A percentile compares a stretch with the other conserved stretches of the same genome.
phyloP scores from a whole-genome alignment of 1,284 basidiomycete genomes.

The Ceratobasidium sp. region DNA sequence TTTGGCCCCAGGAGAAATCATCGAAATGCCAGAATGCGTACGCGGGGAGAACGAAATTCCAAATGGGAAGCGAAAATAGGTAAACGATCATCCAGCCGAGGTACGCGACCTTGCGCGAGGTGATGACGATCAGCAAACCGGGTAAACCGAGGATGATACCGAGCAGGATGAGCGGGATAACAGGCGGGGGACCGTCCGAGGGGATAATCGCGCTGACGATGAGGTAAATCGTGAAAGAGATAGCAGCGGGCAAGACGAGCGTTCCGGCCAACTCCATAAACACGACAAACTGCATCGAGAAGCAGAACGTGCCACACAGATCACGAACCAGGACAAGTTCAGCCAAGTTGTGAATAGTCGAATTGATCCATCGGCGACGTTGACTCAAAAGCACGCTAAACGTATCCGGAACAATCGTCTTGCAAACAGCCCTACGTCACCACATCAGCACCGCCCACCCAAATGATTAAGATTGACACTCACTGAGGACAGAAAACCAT shows the following conservation, averaged over 20 bases:
- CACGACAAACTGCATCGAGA: conserved; percentile 98
- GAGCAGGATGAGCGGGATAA: conserved; percentile 94
- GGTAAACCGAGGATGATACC: conserved; percentile 94
- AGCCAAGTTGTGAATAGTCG: conserved; percentile 99
- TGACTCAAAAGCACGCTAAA: conserved; percentile 95
- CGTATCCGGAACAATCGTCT: conserved; percentile 96
- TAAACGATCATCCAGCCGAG: conserved; percentile 99
- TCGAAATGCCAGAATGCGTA: conserved; percentile 99
- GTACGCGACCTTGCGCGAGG: conserved; percentile 95
- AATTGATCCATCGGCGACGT: conserved; percentile 99
- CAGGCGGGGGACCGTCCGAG: conserved; percentile 68
- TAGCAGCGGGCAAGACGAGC: conserved; percentile 94
- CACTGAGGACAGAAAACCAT: conserved; percentile 99
- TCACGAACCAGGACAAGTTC: conserved; percentile 97
- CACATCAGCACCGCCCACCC: neutral
- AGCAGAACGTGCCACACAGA: conserved; percentile 95
- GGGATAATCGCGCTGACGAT: conserved; percentile 87
- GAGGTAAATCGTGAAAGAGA: conserved; percentile 87
- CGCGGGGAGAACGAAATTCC: conserved; percentile 94
- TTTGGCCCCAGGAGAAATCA: conserved; percentile 99
- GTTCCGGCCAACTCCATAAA: conserved; percentile 99
- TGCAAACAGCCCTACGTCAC: conserved; percentile 67
- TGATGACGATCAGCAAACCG: conserved; percentile 91
- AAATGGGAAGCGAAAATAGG: conserved; percentile 90
- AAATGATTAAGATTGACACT: neutral